Percentiles rank a stretch among this genome's conserved stretches.
Evolutionary conservation across 352 stramenopile species (phyloP).

Genomic region (Globisporangium megalacanthum): DNA sequence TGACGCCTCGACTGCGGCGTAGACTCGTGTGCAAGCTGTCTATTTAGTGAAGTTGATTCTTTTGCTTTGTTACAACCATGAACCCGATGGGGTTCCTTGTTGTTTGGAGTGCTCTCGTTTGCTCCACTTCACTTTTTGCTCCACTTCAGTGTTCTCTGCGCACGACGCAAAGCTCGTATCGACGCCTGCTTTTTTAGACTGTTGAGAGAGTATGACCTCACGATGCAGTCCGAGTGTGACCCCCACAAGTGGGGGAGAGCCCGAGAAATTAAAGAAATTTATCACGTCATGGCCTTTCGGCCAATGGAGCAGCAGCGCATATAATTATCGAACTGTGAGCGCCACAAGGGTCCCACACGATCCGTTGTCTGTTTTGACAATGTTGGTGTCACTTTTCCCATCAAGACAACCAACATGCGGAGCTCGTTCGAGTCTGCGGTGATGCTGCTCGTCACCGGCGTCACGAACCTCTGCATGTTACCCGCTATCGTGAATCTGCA

Average conservation of each 20-base stretch:
- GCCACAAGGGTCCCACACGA: neutral
- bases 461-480: constrained; percentile 81
- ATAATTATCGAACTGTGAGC: no score
- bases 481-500: constrained; percentile 60
- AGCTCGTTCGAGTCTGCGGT: constrained; percentile 55
- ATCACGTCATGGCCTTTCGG: constrained; percentile 79
- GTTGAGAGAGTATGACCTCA: no score
- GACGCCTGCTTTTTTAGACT: no score
- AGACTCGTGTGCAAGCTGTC: neutral
- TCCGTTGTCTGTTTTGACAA: neutral
- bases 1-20: neutral
- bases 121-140: no score
- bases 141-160: no score
- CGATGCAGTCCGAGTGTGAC: neutral
- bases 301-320: constrained; percentile 18
- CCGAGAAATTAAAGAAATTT: constrained; percentile 88
- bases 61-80: neutral
- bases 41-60: neutral
- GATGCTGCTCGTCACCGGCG: constrained; percentile 67
- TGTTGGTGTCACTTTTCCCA: neutral
- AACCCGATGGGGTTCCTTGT: neutral
- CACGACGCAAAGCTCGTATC: no score
- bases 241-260: constrained; percentile 43
- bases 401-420: constrained; percentile 26
- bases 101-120: no score